Conservation (phyloP, 2,329 filamentous ascomycete species). For the Basipetospora chlamydospora region DNA sequence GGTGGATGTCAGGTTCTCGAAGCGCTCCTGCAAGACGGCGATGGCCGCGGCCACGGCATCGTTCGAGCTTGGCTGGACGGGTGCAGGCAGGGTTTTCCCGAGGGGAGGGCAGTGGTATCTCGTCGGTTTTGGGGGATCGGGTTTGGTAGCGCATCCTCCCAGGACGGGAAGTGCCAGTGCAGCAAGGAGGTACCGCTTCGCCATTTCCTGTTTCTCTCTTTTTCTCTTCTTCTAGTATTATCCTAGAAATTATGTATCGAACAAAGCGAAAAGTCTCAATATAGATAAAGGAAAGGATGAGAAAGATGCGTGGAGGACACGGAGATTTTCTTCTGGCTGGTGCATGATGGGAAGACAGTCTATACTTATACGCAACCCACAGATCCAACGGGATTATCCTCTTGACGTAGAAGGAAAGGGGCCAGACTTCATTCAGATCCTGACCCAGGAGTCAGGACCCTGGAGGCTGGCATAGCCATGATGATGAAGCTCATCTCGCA, state of each 20-base stretch:
- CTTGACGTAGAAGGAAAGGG: too few relatives aligned
- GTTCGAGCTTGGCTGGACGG: constrained; percentile 18
- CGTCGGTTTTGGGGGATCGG: constrained; percentile 12
- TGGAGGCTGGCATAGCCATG: too few relatives aligned
- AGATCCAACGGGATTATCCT: too few relatives aligned
- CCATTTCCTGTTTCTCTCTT: too few relatives aligned
- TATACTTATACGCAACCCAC: too few relatives aligned
- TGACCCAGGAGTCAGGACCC: too few relatives aligned
- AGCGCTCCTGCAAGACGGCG: not conserved
- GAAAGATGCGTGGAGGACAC: not conserved
- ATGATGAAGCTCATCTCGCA: too few relatives aligned
- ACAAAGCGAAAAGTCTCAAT: not conserved
- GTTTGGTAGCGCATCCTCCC: not conserved
- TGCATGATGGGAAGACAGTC: not conserved
- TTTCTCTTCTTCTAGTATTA: too few relatives aligned
- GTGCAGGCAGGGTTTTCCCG: constrained; percentile 24
- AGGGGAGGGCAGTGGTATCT: constrained; percentile 21
- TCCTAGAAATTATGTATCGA: too few relatives aligned
- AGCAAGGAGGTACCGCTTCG: too few relatives aligned
- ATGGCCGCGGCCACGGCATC: constrained; percentile 15
- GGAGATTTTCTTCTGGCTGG: not conserved
- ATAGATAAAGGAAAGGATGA: not conserved
- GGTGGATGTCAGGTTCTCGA: constrained; percentile 9
- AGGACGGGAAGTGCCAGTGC: not conserved
- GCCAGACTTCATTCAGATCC: too few relatives aligned